A percentile compares a stretch with the other conserved stretches of the same genome.
phyloP scores from a whole-genome alignment of 2,329 filamentous ascomycete species.

The Diaporthe citrichinensis region DNA sequence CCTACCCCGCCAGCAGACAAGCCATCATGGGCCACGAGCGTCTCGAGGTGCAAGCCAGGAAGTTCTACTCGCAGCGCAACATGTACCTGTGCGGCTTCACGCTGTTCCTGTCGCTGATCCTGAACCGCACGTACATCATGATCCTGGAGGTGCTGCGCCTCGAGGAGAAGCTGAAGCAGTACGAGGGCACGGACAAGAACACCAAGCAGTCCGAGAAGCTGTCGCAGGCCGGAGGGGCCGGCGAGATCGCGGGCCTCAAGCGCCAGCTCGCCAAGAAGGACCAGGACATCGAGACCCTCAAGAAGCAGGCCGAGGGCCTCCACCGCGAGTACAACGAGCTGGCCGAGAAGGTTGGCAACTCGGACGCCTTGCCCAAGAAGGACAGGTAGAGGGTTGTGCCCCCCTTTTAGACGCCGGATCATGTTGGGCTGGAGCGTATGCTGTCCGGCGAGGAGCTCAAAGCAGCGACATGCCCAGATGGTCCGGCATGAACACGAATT shows the following conservation, averaged over 20 bases:
- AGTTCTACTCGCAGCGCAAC: slow-evolving; percentile 99
- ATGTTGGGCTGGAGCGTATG: neutral
- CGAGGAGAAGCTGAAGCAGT: slow-evolving; percentile 89
- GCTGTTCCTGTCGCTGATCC: slow-evolving; percentile 97
- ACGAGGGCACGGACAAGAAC: slow-evolving; percentile 75
- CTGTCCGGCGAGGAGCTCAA: neutral
- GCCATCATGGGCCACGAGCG: slow-evolving; percentile 91
- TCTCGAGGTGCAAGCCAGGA: slow-evolving; percentile 98
- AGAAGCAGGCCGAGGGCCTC: slow-evolving; percentile 91
- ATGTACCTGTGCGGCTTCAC: slow-evolving; percentile 99
- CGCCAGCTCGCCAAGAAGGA: slow-evolving; percentile 85
- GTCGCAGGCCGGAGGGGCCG: slow-evolving; percentile 78
- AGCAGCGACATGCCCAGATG: neutral
- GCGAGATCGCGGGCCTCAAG: slow-evolving; percentile 79
- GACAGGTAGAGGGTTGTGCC: slow-evolving; percentile 56
- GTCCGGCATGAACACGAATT: neutral
- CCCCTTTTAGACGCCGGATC: neutral
- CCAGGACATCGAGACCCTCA: slow-evolving; percentile 85
- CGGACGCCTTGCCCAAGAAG: slow-evolving; percentile 71
- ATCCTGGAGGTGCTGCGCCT: slow-evolving; percentile 92
- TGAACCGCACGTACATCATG: slow-evolving; percentile 99
- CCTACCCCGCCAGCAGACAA: slow-evolving; percentile 56
- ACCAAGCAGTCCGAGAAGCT: slow-evolving; percentile 80
- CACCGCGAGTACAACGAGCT: slow-evolving; percentile 88
- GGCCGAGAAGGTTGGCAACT: slow-evolving; percentile 82